Percentiles rank a stretch among this genome's conserved stretches.
Conservation (phyloP, 2,329 filamentous ascomycete genomes). For the Monilinia aucupariae region DNA sequence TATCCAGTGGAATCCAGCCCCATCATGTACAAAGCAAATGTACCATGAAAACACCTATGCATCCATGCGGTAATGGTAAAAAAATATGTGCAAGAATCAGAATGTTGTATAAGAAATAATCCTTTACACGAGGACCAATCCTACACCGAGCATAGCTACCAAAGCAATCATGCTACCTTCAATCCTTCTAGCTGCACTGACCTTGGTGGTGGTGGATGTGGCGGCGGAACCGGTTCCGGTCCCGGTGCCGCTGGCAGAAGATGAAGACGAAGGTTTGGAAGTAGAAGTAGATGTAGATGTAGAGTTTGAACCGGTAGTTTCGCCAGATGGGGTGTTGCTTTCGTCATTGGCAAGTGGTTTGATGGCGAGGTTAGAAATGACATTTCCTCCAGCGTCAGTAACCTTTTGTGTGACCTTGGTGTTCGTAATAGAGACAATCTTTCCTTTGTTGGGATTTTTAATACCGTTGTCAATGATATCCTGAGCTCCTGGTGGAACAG, state of each 20-base stretch:
- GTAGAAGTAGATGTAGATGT: not conserved
- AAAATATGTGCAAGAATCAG: constrained; percentile 10
- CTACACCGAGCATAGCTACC: constrained; percentile 6
- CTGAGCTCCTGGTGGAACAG: constrained; percentile 59
- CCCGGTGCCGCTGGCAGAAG: constrained; percentile 36
- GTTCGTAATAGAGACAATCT: constrained; percentile 54
- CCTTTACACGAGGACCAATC: not conserved
- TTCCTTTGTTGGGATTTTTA: constrained; percentile 55
- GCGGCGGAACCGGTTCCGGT: not conserved
- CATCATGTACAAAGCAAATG: constrained; percentile 6
- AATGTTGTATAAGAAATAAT: not conserved
- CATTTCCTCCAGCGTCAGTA: constrained; percentile 47
- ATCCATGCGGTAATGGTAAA: not conserved
- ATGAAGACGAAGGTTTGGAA: not conserved
- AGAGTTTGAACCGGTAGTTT: constrained; percentile 12
- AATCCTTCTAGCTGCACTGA: constrained; percentile 5
- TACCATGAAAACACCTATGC: not conserved
- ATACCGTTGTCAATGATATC: constrained; percentile 74
- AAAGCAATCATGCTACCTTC: constrained; percentile 15
- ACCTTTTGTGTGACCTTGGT: constrained; percentile 54
- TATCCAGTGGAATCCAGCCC: constrained; percentile 4
- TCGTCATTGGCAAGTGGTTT: constrained; percentile 45
- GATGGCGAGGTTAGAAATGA: constrained; percentile 60
- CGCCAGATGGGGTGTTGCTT: constrained; percentile 46
- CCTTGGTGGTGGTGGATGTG: constrained; percentile 5